These are phyloP conservation scores for Xylaria sp. DNA, from an alignment of 2,329 filamentous ascomycete species.

Conservation along the genomic window DNA sequence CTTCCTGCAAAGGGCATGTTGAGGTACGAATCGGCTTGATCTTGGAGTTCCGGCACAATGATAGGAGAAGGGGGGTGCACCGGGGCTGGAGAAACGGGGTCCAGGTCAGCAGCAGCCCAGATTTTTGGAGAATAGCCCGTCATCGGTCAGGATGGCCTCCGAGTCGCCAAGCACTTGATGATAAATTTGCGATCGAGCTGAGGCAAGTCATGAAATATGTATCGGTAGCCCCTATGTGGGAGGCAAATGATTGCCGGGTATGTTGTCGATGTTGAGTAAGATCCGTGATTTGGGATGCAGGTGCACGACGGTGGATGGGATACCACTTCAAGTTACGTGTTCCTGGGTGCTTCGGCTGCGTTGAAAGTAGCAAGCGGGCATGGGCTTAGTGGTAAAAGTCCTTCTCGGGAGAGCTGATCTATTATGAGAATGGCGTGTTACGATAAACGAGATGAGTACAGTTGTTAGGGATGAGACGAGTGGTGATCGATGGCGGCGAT, in stretches of 20 bases:
- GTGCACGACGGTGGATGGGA: neutral
- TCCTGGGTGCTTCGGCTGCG: neutral
- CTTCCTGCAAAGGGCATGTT: conserved; percentile 45
- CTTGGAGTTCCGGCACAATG: conserved; percentile 57
- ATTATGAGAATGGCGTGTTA: neutral
- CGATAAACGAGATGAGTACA: neutral
- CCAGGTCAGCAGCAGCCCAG: conserved; percentile 59
- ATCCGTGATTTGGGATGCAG: neutral
- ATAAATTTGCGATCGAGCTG: neutral
- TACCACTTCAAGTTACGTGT: neutral
- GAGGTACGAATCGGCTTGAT: conserved; percentile 57
- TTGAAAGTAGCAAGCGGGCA: neutral
- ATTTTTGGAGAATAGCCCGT: conserved; percentile 53
- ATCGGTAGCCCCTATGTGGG: neutral
- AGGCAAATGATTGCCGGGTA: neutral
- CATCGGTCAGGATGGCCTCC: conserved; percentile 45
- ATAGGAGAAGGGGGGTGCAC: conserved; percentile 53
- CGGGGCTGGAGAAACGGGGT: conserved; percentile 56
- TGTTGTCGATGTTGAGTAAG: neutral
- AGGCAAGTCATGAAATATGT: neutral
- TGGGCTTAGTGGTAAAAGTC: too few species aligned
- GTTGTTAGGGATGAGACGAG: neutral
- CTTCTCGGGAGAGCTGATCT: neutral
- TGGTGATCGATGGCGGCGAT: neutral
- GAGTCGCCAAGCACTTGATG: neutral